Evolutionary conservation across 2,329 filamentous ascomycete species (phyloP).

Genomic region (Pseudopyrenochaeta lycopersici): DNA sequence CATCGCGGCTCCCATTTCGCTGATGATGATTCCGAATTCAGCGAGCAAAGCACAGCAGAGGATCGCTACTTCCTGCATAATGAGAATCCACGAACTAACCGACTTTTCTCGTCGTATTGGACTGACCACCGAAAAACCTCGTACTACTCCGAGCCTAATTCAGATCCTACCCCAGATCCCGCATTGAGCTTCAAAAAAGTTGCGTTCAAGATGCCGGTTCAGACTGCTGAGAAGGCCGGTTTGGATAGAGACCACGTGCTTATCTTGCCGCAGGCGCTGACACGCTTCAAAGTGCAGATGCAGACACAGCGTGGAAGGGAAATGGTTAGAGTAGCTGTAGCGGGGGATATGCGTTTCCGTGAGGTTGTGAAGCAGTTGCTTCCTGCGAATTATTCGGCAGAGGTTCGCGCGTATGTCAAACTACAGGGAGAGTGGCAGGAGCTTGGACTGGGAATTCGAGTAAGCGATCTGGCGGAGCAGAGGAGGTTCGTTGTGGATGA

Average conservation of each 20-base stretch:
- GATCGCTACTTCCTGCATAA: background rate
- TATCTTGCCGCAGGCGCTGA: conserved; percentile 11
- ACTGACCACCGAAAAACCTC: too few species aligned
- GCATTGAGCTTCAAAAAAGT: too few species aligned
- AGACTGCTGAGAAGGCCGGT: background rate
- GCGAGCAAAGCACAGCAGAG: background rate
- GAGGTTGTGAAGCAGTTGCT: conserved; percentile 20
- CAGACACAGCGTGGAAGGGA: background rate
- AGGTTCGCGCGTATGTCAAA: conserved; percentile 9
- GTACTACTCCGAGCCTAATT: too few species aligned
- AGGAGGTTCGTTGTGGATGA: conserved; percentile 6
- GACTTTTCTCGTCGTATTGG: too few species aligned
- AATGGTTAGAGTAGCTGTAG: conserved; percentile 11
- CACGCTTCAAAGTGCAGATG: conserved; percentile 9
- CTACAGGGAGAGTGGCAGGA: conserved; percentile 20
- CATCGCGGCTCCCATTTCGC: background rate
- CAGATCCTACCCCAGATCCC: too few species aligned
- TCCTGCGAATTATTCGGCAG: background rate
- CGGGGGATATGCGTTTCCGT: conserved; percentile 18
- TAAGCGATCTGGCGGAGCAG: conserved; percentile 12
- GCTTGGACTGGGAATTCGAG: background rate
- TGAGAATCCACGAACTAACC: background rate
- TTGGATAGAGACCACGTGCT: conserved; percentile 7
- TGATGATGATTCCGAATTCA: background rate
- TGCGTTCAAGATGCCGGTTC: background rate